phyloP scores from a whole-genome alignment of 441 rosid species.

The Euphorbia corollata region DNA sequence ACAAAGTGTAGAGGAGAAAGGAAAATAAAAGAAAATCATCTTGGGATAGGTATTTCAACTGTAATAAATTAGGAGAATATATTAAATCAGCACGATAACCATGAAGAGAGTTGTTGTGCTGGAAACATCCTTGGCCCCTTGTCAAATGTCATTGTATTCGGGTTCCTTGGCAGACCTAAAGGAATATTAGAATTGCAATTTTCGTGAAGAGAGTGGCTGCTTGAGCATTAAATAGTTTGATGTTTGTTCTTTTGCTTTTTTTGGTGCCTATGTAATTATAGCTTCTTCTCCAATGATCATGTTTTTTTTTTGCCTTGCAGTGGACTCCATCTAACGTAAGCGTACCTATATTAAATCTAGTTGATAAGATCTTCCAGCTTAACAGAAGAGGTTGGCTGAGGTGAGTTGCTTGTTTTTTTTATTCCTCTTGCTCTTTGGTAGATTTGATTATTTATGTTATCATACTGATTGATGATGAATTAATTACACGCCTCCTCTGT shows the following conservation, averaged over 20 bases:
- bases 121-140: background rate
- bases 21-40: background rate
- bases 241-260: slow-evolving; percentile 4
- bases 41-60: background rate
- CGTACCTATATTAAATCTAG: slow-evolving; percentile 86
- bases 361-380: slow-evolving; percentile 93
- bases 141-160: background rate
- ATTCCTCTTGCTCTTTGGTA: background rate
- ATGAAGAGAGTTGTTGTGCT: background rate
- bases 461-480: background rate
- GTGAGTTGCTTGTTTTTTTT: slow-evolving; percentile 38
- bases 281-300: background rate
- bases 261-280: background rate
- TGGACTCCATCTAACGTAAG: slow-evolving; percentile 96
- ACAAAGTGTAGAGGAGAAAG: background rate
- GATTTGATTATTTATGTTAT: background rate
- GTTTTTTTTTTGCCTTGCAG: slow-evolving; percentile 35
- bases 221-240: slow-evolving; percentile 1
- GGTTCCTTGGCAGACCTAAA: background rate
- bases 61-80: background rate
- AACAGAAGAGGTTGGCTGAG: slow-evolving; percentile 97
- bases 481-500: background rate
- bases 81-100: background rate
- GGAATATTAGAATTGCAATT: background rate
- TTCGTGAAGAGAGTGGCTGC: background rate